Percentiles rank a stretch among this genome's conserved stretches.
These are phyloP conservation scores for Oxytropis ochrocephala DNA, from an alignment of 306 rosid species.

Conservation along the genomic window DNA sequence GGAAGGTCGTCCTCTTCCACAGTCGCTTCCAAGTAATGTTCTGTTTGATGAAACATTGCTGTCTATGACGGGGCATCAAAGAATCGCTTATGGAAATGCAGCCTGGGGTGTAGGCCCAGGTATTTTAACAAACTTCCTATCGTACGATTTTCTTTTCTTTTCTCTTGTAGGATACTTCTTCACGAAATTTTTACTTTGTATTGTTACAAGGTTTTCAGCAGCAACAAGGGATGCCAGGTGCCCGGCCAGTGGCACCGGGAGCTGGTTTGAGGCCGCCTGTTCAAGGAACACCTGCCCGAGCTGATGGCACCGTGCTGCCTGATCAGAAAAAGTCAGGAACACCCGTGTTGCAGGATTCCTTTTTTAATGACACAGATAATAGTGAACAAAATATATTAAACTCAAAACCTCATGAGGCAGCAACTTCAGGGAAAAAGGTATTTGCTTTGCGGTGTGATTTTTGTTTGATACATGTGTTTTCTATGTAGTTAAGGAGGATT, in stretches of 20 bases:
- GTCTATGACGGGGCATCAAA: constrained; percentile 80
- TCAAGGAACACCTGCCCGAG: constrained; percentile 32
- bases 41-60: constrained; percentile 66
- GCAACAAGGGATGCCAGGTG: constrained; percentile 57
- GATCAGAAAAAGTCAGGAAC: constrained; percentile 52
- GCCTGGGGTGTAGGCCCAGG: constrained; percentile 64
- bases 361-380: constrained; percentile 33
- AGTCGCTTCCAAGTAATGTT: constrained; percentile 63
- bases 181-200: neutral
- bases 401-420: constrained; percentile 37
- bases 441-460: constrained; percentile 27
- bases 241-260: constrained; percentile 43
- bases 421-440: constrained; percentile 50
- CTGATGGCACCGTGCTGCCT: constrained; percentile 36
- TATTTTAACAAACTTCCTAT: constrained; percentile 18
- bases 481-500: neutral
- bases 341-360: constrained; percentile 52
- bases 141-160: neutral
- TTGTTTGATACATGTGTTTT: constrained; percentile 3
- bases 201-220: constrained; percentile 63
- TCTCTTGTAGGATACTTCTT: constrained; percentile 11
- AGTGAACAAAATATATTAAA: constrained; percentile 38
- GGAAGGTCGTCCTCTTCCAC: constrained; percentile 89
- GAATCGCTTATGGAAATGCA: constrained; percentile 48
- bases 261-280: constrained; percentile 50